These are phyloP conservation scores for Blastocladiella britannica DNA, from an alignment of 192 early-diverging fungal genomes.

Conservation along the genomic window DNA sequence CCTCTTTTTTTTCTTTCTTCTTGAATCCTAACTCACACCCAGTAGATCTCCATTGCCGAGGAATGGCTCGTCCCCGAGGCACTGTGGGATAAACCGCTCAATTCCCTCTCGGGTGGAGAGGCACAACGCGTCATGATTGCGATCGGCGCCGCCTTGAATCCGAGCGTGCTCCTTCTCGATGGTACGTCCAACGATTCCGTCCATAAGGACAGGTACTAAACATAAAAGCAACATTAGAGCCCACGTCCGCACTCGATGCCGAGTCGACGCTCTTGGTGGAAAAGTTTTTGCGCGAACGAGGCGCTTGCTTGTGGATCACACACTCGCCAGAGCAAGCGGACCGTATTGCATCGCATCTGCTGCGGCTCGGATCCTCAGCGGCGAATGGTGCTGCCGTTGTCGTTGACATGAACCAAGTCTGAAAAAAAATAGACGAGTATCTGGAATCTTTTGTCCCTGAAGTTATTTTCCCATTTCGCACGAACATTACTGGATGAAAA, in stretches of 20 bases:
- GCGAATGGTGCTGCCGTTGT: too few species aligned
- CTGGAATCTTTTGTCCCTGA: too few species aligned
- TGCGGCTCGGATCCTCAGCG: too few species aligned
- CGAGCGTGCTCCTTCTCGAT: not conserved
- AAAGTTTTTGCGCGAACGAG: not conserved
- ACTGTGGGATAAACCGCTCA: not conserved
- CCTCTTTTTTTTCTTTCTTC: too few species aligned
- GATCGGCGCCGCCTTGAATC: not conserved
- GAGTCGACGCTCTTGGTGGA: not conserved
- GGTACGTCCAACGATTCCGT: too few species aligned
- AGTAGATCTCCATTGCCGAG: not conserved
- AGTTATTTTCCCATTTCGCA: too few species aligned
- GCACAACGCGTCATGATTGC: not conserved
- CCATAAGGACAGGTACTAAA: too few species aligned
- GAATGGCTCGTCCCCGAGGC: not conserved
- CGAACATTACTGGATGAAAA: too few species aligned
- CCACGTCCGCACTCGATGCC: not conserved
- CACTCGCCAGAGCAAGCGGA: not conserved
- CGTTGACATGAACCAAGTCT: too few species aligned
- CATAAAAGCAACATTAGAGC: not conserved
- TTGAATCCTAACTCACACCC: too few species aligned
- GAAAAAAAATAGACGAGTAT: too few species aligned
- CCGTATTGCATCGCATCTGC: too few species aligned
- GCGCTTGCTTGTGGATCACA: not conserved
- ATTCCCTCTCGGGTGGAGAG: not conserved